phyloP scores from a whole-genome alignment of 768 basidiomycete species.

The Amanita exitialis region DNA sequence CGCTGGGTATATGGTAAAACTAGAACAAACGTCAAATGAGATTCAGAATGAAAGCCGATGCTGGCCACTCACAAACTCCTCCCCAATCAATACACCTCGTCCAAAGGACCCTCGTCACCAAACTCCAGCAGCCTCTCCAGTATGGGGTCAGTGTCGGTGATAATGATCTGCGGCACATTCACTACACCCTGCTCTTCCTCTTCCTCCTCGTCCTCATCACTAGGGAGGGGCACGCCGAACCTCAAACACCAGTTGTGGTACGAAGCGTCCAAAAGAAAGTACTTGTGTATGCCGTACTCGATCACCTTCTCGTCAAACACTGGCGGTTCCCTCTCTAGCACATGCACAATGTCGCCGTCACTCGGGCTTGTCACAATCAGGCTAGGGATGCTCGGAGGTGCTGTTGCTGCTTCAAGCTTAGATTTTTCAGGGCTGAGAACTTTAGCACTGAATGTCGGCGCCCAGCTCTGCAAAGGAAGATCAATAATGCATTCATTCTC shows the following conservation, averaged over 20 bases:
- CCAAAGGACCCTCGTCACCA: not conserved
- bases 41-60: not conserved
- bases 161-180: too few species aligned
- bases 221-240: not conserved
- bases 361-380: constrained; percentile 3
- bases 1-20: not conserved
- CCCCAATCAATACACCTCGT: not conserved
- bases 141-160: not conserved
- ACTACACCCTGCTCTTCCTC: not conserved
- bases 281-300: not conserved
- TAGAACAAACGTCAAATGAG: not conserved
- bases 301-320: not conserved
- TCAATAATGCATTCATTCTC: not conserved
- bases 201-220: not conserved
- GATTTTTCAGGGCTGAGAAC: not conserved
- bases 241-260: constrained; percentile 1
- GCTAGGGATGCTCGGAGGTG: not conserved
- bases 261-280: not conserved
- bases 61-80: not conserved
- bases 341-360: not conserved
- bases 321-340: not conserved
- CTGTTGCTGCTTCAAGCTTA: not conserved
- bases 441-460: not conserved
- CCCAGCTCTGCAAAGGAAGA: not conserved
- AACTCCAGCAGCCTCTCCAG: too few species aligned